A percentile compares a stretch with the other conserved stretches of the same genome.
Conservation (phyloP, 1,284 basidiomycete genomes). For the Leccinum glutinopallens region DNA sequence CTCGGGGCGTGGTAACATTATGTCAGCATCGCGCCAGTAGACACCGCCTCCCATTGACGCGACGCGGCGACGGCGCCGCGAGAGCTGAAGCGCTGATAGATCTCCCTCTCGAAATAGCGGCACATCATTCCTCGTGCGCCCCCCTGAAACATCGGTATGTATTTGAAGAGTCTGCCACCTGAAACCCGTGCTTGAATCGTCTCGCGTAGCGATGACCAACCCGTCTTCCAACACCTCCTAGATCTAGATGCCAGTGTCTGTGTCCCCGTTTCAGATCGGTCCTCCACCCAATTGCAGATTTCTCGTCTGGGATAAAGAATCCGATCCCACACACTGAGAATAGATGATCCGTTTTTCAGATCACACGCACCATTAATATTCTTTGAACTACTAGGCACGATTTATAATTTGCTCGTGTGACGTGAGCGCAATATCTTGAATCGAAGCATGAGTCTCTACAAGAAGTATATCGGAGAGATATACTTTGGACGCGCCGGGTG, state of each 20-base stretch:
- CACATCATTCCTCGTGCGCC: neutral
- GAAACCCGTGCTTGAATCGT: neutral
- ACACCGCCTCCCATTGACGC: conserved; percentile 2
- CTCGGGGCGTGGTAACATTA: conserved; percentile 38
- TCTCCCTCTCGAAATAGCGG: conserved; percentile 4
- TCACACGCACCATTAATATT: neutral
- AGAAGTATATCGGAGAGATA: neutral
- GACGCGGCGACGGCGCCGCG: neutral
- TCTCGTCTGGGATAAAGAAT: neutral
- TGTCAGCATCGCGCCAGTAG: conserved; percentile 29
- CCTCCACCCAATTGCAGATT: neutral
- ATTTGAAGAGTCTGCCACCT: neutral
- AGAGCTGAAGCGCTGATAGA: neutral
- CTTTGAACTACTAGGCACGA: neutral
- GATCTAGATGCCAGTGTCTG: too few relatives aligned
- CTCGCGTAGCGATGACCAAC: neutral
- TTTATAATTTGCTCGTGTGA: neutral
- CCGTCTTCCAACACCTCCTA: neutral
- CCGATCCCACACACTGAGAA: neutral
- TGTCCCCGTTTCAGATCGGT: neutral
- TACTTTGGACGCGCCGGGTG: too few relatives aligned
- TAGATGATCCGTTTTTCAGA: neutral
- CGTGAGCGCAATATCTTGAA: neutral
- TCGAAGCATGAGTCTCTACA: neutral
- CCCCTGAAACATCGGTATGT: neutral